Percentiles rank a stretch among this genome's conserved stretches.
Conservation (phyloP, 208 protist species). For the Wallacemonas rigidus region DNA sequence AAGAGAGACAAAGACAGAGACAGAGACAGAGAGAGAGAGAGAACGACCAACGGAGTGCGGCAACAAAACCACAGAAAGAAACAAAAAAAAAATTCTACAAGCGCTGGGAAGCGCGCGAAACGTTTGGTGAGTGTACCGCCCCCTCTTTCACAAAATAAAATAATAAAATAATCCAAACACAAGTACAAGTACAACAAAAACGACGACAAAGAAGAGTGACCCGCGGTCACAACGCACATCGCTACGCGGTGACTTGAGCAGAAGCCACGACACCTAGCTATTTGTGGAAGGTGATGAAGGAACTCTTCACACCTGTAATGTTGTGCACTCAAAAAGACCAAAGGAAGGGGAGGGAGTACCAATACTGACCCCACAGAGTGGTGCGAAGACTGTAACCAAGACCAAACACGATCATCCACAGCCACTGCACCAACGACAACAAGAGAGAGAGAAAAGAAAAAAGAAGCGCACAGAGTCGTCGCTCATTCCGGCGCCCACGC, state of each 20-base stretch:
- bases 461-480: no score
- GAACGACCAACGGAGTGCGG: background rate
- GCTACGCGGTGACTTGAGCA: no score
- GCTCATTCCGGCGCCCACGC: conserved; percentile 66
- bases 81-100: background rate
- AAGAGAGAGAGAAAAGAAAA: background rate
- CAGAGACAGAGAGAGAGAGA: background rate
- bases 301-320: no score
- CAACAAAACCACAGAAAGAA: background rate
- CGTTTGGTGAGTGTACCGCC: no score
- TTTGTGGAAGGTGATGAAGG: no score
- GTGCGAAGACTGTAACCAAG: no score
- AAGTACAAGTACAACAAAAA: conserved; percentile 20
- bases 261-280: no score
- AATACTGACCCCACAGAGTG: no score
- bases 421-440: background rate
- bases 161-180: conserved; percentile 21
- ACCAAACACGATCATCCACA: no score
- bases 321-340: no score
- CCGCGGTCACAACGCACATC: no score
- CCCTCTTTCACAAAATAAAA: conserved; percentile 4
- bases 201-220: background rate
- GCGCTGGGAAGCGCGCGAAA: background rate
- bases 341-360: no score
- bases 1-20: background rate